Evolutionary conservation across 116 monocot genomes (phyloP), one percentile per base, ranked within the genome.

Genomic region (Zostera marina): DNA sequence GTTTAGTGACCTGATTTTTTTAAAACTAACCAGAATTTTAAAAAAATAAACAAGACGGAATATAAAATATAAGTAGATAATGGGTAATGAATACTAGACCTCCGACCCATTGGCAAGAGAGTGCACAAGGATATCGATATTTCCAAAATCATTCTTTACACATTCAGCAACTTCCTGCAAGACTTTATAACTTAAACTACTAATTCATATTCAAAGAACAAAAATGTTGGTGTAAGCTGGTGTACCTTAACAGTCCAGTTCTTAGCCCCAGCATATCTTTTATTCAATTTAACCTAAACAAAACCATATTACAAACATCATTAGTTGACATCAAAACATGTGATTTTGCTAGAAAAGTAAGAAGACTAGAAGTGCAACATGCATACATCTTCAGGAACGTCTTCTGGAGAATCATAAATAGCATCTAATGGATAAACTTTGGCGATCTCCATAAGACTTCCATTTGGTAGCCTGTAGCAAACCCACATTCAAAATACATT

Each of bases 211-310:
- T n/a, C 47, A 4, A 47, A 0, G 20, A 19, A 51, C 16, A 51
- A 51, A 19, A 51, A 51, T 21, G 21, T 19, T 13, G 47, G 10
- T 3, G 21, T 6, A 41, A 14, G 21, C 21, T 7, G 15, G 0
- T 42, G 39, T 73, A 99, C 91, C 83, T 84, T 82, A 56, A 99
- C 87, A 63, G 99, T 99, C 99, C 91, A 91, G 42, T 91, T 91
- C 10, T 80, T 77, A 17, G 81, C 52, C 60, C 83, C 81, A 41
- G 99, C 75, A 74, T 99, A 87, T 2, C 91, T 63, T 65, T 99
- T 99, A 66, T 90, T 91, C 44, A 69, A 26, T 79, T 75, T 99
- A 54, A 99, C 71, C 98, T 99, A 22, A 8, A 64, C 21, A 73
- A 63, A 65, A 56, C 20, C 38, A 61, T 11, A 64, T 21, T 22